Evolutionary conservation across 2,329 filamentous ascomycete genomes (phyloP).

Genomic region (Aspergillus vadensis): DNA sequence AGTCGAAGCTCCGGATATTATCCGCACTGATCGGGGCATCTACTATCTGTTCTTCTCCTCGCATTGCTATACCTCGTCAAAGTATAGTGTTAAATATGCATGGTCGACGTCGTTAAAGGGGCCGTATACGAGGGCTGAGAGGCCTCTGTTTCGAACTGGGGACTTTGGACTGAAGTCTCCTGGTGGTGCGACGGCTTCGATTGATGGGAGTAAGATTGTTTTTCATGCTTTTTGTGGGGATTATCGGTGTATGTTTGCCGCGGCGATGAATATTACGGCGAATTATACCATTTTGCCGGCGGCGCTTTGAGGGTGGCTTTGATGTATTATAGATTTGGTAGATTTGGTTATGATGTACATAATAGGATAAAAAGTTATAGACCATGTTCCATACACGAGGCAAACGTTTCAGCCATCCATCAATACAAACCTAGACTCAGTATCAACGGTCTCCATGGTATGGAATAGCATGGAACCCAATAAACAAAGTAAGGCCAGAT

Average conservation of each 20-base stretch:
- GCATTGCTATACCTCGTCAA: slow-evolving; percentile 57
- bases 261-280: slow-evolving; percentile 25
- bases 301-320: neutral
- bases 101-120: slow-evolving; percentile 43
- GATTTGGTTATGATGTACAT: no score
- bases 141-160: slow-evolving; percentile 36
- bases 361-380: no score
- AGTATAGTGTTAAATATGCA: slow-evolving; percentile 63
- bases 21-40: slow-evolving; percentile 37
- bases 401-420: no score
- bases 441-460: no score
- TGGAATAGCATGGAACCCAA: no score
- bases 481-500: no score
- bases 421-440: no score
- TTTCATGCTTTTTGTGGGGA: slow-evolving; percentile 33
- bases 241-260: slow-evolving; percentile 30
- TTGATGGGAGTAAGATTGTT: slow-evolving; percentile 30
- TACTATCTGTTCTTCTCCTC: slow-evolving; percentile 65
- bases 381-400: no score
- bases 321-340: neutral
- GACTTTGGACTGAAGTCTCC: slow-evolving; percentile 30
- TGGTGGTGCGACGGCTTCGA: slow-evolving; percentile 30
- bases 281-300: slow-evolving; percentile 9
- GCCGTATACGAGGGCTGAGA: slow-evolving; percentile 35
- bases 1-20: slow-evolving; percentile 60